These are phyloP conservation scores for Dictyostelium intermedium DNA, from an alignment of 78 protist genomes.

Conservation along the genomic window DNA sequence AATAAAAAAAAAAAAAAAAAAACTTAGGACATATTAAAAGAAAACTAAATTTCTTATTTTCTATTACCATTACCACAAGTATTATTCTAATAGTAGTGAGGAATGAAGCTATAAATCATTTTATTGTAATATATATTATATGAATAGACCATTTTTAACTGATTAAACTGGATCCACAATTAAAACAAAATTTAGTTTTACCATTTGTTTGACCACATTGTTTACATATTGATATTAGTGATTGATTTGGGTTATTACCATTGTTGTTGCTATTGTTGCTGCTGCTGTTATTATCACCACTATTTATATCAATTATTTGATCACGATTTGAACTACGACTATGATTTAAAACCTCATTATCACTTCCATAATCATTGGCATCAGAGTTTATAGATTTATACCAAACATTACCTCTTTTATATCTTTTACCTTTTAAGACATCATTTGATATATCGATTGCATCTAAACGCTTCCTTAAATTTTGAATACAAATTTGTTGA, in stretches of 20 bases:
- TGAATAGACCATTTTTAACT: background rate
- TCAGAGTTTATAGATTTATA: slow-evolving; percentile 17
- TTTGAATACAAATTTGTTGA: slow-evolving; percentile 10
- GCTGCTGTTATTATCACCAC: background rate
- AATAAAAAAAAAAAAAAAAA: no score
- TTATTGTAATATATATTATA: no score
- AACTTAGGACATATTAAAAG: no score
- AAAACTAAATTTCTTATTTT: no score
- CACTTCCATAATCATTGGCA: background rate
- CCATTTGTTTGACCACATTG: slow-evolving; percentile 57
- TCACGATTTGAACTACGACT: background rate
- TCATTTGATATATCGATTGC: slow-evolving; percentile 37
- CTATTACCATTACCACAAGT: background rate
- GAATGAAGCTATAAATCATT: no score
- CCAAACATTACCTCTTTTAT: slow-evolving; percentile 50
- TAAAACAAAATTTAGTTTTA: slow-evolving; percentile 28
- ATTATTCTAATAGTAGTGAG: no score
- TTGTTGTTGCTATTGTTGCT: background rate
- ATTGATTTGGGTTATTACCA: background rate
- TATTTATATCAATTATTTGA: background rate
- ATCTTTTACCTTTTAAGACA: slow-evolving; percentile 28
- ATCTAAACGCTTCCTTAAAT: slow-evolving; percentile 24
- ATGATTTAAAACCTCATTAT: background rate
- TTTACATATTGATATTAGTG: background rate
- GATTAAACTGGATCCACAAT: background rate